phyloP scores from a whole-genome alignment of 2,329 filamentous ascomycete genomes.

The Hortaea sp. region DNA sequence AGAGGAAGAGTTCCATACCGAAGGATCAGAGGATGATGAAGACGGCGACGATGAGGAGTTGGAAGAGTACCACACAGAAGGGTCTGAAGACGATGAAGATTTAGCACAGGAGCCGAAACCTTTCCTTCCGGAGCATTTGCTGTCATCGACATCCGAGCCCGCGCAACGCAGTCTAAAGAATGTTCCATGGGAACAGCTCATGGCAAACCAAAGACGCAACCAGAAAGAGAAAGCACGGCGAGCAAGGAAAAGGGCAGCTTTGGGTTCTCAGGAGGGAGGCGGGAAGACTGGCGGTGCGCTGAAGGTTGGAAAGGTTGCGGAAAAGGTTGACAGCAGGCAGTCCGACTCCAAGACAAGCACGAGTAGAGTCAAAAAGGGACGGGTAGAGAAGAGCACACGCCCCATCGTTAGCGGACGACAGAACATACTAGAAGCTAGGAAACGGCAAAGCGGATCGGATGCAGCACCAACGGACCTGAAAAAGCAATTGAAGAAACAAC shows the following conservation, averaged over 20 bases:
- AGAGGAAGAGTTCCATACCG: constrained; percentile 6
- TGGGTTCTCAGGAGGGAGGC: neutral
- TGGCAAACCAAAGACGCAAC: constrained; percentile 1
- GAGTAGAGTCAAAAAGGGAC: constrained; percentile 6
- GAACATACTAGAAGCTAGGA: constrained; percentile 11
- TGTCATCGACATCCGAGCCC: neutral
- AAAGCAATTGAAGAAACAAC: neutral
- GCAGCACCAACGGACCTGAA: neutral
- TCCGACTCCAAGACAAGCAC: neutral
- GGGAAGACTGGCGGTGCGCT: constrained; percentile 9
- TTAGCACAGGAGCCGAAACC: neutral
- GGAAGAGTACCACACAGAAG: constrained; percentile 2
- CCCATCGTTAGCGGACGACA: constrained; percentile 9
- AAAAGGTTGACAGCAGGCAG: no score
- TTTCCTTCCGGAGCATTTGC: constrained; percentile 7
- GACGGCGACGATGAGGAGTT: neutral
- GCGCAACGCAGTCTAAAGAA: neutral
- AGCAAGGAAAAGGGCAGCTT: neutral
- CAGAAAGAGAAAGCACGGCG: neutral
- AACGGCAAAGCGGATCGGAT: neutral
- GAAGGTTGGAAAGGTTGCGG: constrained; percentile 10
- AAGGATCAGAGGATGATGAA: constrained; percentile 2
- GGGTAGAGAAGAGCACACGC: constrained; percentile 6
- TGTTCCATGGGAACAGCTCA: constrained; percentile 3
- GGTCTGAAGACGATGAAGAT: neutral